Evolutionary conservation across 495 filamentous ascomycete species (phyloP), one percentile per base, ranked within the genome.

Genomic region (Endocarpon pusillum): DNA sequence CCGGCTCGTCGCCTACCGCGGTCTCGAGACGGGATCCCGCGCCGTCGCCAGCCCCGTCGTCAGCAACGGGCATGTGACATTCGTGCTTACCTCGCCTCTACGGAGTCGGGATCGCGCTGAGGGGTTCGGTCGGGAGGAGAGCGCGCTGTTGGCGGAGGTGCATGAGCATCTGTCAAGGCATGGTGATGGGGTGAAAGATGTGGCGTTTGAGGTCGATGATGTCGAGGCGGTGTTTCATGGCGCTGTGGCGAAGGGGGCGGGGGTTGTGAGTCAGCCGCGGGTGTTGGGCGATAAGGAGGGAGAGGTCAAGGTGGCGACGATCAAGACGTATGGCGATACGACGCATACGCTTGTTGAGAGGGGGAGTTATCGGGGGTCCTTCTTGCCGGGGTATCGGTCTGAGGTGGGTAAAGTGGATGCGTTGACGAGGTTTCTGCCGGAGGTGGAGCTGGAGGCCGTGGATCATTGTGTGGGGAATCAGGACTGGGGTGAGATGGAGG

Each of bases 401-500:
- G 56, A 64, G 32, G 44, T 44, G 8, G 16, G 32, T 8, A 21
- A 39, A 34, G 51, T 59, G 21, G 66, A 76, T 44, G 51, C 62
- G 0, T 58, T 81, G 10, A 36, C 55, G 0, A 48, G 46, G 22
- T 50, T 60, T 23, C 41, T 73, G 33, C 83, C 84, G 0, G 36
- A 51, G 12, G 64, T 92, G n/a, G 46, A 58, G 2, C 61, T 93
- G 16, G 64, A 66, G 35, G 66, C 66, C 37, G 80, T 94, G 50
- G 85, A 93, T 58, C 85, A 94, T 57, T 93, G 85, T 52, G 85
- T 93, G 39, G 85, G 85, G 28, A 94, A 94, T 54, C 84, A 93
- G 55, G 73, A 78, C 54, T 93, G 86, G 84, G 64, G 73, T 51
- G 69, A 80, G 52, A 86, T 94, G 81, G 75, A 78, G 18, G 64